Percentiles rank a stretch among this genome's conserved stretches.
phyloP scores from a whole-genome alignment of 2,329 filamentous ascomycete species.

The Fusarium abutilonis region DNA sequence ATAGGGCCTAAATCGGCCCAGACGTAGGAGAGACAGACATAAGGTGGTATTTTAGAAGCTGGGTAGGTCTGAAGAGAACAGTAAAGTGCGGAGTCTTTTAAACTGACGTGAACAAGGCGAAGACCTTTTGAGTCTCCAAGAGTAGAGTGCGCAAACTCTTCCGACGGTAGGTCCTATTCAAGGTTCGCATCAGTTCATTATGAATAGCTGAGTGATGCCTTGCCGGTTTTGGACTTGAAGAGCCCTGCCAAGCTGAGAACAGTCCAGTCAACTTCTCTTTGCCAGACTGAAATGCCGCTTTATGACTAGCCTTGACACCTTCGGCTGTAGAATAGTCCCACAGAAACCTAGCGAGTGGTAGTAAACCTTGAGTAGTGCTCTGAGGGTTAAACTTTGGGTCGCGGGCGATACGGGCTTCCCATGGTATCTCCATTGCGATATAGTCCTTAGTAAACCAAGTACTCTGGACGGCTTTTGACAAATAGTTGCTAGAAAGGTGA shows the following conservation, averaged over 20 bases:
- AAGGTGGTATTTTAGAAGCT: conserved; percentile 6
- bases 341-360: neutral
- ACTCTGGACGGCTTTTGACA: no score
- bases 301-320: conserved; percentile 17
- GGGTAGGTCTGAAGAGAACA: neutral
- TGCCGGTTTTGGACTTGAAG: neutral
- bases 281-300: neutral
- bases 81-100: neutral
- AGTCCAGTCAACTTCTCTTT: conserved; percentile 6
- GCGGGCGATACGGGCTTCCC: conserved; percentile 8
- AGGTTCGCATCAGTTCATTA: neutral
- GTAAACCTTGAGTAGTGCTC: neutral
- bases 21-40: conserved; percentile 22
- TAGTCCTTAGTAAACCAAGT: no score
- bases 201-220: neutral
- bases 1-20: conserved; percentile 25
- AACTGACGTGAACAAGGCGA: neutral
- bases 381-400: conserved; percentile 14
- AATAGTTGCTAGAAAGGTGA: no score
- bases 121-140: conserved; percentile 1
- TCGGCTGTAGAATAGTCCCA: conserved; percentile 21
- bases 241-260: neutral
- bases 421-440: conserved; percentile 13
- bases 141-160: conserved; percentile 2
- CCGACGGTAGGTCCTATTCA: neutral